Percentiles rank a stretch among this genome's conserved stretches.
phyloP scores from a whole-genome alignment of 176 grass and related monocot species.

The Eragrostis nindensis region DNA sequence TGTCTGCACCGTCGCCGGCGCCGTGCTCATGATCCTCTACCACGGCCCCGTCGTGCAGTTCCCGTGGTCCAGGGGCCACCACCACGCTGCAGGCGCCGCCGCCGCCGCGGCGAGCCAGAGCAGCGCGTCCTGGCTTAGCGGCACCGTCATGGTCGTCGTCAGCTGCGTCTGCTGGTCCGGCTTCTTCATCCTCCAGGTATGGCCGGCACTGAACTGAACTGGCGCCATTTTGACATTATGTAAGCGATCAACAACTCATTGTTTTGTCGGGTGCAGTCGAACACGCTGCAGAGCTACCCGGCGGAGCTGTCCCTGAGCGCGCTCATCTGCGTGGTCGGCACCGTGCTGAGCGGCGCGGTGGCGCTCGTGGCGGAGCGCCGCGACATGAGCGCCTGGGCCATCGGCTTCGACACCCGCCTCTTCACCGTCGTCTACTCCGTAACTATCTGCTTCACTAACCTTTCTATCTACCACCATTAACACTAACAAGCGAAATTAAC shows the following conservation, averaged over 20 bases:
- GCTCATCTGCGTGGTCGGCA: constrained; percentile 68
- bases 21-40: constrained; percentile 91
- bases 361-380: constrained; percentile 71
- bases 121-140: constrained; percentile 58
- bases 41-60: constrained; percentile 73
- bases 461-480: background rate
- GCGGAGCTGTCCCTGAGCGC: constrained; percentile 73
- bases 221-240: too few relatives aligned
- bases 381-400: constrained; percentile 58
- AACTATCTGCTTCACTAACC: background rate
- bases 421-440: constrained; percentile 88
- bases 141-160: constrained; percentile 57
- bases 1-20: constrained; percentile 62
- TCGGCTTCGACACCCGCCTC: constrained; percentile 87
- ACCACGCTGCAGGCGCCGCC: constrained; percentile 2
- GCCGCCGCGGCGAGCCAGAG: constrained; percentile 29
- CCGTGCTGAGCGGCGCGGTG: constrained; percentile 49
- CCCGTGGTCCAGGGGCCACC: constrained; percentile 61
- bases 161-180: constrained; percentile 71
- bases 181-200: constrained; percentile 95
- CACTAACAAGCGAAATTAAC: background rate
- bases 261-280: constrained; percentile 46
- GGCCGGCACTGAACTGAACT: too few relatives aligned
- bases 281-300: constrained; percentile 76
- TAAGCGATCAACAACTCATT: too few relatives aligned